Conservation (phyloP, 2,329 filamentous ascomycete genomes). For the Trichoderma simmonsii region DNA sequence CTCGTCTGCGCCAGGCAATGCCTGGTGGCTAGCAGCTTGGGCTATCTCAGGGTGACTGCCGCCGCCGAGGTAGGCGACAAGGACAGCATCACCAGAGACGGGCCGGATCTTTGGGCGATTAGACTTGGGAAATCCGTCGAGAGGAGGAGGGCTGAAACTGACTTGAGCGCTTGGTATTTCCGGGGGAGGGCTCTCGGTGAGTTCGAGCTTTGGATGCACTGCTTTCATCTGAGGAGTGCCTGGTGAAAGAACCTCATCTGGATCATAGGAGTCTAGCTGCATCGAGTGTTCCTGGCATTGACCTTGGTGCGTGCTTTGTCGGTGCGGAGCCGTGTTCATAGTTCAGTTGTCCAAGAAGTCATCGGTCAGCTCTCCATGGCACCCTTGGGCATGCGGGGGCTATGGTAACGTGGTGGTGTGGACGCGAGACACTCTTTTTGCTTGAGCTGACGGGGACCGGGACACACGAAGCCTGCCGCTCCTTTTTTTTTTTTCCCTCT, state of each 20-base stretch:
- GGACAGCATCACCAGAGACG: constrained; percentile 62
- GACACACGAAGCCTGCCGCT: background rate
- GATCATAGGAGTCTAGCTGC: constrained; percentile 34
- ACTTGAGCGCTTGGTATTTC: constrained; percentile 38
- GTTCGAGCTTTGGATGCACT: constrained; percentile 33
- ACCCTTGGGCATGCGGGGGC: constrained; percentile 14
- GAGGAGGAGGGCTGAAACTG: constrained; percentile 35
- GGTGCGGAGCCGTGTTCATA: constrained; percentile 18
- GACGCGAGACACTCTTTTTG: background rate
- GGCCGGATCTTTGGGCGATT: constrained; percentile 52
- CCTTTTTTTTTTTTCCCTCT: background rate
- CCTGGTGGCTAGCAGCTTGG: constrained; percentile 49
- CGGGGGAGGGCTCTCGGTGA: constrained; percentile 33
- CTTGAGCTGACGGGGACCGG: background rate
- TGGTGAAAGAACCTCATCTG: constrained; percentile 42
- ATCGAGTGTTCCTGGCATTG: constrained; percentile 13
- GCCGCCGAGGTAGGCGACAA: constrained; percentile 62
- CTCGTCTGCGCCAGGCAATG: constrained; percentile 47
- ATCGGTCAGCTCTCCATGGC: constrained; percentile 20
- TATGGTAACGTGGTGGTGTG: background rate
- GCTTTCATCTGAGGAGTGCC: constrained; percentile 41
- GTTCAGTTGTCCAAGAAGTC: constrained; percentile 16
- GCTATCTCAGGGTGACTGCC: constrained; percentile 65
- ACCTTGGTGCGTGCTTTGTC: constrained; percentile 6
- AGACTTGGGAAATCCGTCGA: constrained; percentile 46